Percentiles rank a stretch among this genome's conserved stretches.
Evolutionary conservation across 2,329 filamentous ascomycete genomes (phyloP).

Genomic region (Claviceps pusilla): DNA sequence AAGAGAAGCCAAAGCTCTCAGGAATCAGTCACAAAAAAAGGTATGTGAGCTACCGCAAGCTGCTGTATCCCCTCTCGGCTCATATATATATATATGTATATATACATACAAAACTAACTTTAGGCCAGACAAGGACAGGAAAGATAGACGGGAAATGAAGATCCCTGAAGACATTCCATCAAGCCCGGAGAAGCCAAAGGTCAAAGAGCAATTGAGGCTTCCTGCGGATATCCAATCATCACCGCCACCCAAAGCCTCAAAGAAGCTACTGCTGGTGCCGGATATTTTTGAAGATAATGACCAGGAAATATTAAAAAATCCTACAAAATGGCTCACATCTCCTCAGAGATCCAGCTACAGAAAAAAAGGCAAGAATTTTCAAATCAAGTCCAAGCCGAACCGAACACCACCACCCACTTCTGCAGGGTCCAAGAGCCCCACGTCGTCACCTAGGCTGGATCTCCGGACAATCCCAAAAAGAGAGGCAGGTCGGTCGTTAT

Average conservation of each 20-base stretch:
- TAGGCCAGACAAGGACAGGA: not conserved
- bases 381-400: not conserved
- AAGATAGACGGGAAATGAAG: not conserved
- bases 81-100: not conserved
- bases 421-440: conserved; percentile 11
- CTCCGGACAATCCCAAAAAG: not conserved
- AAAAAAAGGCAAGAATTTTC: not conserved
- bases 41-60: not conserved
- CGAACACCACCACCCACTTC: conserved; percentile 6
- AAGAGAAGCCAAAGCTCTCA: conserved; percentile 11
- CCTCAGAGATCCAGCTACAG: not conserved
- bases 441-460: conserved; percentile 5
- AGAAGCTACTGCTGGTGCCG: conserved; percentile 2
- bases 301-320: not conserved
- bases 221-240: not conserved
- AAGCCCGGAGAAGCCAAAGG: conserved; percentile 4
- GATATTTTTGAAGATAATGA: not conserved
- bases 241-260: not conserved
- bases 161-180: conserved; percentile 1
- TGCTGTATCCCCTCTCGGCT: not conserved
- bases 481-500: not conserved
- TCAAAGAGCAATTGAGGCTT: not conserved
- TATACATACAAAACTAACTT: not conserved
- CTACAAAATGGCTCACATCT: not conserved
- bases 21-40: conserved; percentile 7